These are phyloP conservation scores for Vitis labrusca DNA, from an alignment of 164 flowering plant genomes.

Conservation along the genomic window DNA sequence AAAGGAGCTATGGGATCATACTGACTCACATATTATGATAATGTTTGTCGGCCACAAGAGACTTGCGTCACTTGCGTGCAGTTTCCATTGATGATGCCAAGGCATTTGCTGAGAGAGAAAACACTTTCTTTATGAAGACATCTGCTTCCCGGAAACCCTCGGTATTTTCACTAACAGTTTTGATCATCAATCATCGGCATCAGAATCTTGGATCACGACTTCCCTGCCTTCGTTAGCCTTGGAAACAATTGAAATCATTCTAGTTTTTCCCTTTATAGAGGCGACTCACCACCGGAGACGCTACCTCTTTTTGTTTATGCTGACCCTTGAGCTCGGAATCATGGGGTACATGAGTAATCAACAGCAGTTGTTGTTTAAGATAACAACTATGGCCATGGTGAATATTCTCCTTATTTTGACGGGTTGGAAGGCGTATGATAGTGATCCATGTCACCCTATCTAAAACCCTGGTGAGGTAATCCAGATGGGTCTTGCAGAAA, in stretches of 20 bases:
- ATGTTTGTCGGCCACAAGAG: conserved; percentile 56
- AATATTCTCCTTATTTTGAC: conserved; percentile 58
- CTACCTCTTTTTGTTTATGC: too few relatives aligned
- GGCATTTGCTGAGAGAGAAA: conserved; percentile 62
- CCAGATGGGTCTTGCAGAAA: conserved; percentile 76
- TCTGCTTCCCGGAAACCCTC: conserved; percentile 29
- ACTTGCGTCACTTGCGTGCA: conserved; percentile 48
- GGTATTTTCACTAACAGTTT: too few relatives aligned
- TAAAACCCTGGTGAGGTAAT: conserved; percentile 57
- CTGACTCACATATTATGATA: conserved; percentile 47
- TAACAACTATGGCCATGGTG: conserved; percentile 65
- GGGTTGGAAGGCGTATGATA: conserved; percentile 73
- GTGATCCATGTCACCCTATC: conserved; percentile 45
- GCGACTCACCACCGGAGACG: too few relatives aligned
- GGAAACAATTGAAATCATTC: too few relatives aligned
- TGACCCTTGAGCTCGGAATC: too few relatives aligned
- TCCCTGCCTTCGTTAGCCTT: too few relatives aligned
- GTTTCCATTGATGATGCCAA: conserved; percentile 44
- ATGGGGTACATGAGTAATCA: conserved; percentile 21
- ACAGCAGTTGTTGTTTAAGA: conserved; percentile 37
- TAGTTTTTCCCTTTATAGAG: too few relatives aligned
- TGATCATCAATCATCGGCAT: too few relatives aligned
- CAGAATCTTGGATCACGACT: too few relatives aligned
- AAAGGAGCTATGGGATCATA: conserved; percentile 47
- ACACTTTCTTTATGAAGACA: conserved; percentile 58